Base-by-base conservation (phyloP, 2,329 filamentous ascomycete species). In the Grosmannia clavigera region DNA sequence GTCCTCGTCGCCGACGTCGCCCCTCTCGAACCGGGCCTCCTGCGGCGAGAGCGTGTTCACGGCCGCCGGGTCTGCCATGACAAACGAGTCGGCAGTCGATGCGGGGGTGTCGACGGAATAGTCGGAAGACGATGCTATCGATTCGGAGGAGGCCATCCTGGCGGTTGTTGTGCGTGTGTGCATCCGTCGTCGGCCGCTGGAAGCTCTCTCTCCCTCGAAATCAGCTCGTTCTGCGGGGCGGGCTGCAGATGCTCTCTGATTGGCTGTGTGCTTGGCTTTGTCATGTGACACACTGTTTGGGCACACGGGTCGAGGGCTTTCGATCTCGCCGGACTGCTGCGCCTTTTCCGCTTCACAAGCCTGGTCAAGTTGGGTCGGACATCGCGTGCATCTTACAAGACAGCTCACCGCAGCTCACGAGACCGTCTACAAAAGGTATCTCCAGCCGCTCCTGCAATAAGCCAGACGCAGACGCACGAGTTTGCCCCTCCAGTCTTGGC, bases 21-120 rank as follows among this genome's bases (percentile, higher is more conserved):
- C 43, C 16, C 43, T 40, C 38, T 35, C 61, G 33, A 43, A 7
- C 11, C 48, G 46, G 31, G 57, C 27, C 7, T 48, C n/a, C 25
- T 16, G 48, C 5, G 29, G 53, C 33, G 59, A 60, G 40, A 38
- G 55, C 19, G 60, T 48, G 14, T 67, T 63, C 57, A 77, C 75
- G 43, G 73, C 66, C 22, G 74, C 71, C 60, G 70, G 67, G 64
- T 80, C 77, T 63, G 77, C 72, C 65, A 84, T 73, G 68, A 81
- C 70, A 71, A 78, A 77, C 63, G 81, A 79, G 64, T 78, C 74
- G 70, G 75, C 71, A 60, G 69, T 62, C 58, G 74, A 66, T 54
- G 66, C 64, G 46, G 56, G 53, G 55, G 61, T 11, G 58, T 29
- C 53, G 58, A 40, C 12, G 14, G 56, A 16, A 16, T 5, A 6